Evolutionary conservation across 805 yeast genomes (phyloP), one percentile per base, ranked within the genome.

Genomic region (Kodamaea laetipori): DNA sequence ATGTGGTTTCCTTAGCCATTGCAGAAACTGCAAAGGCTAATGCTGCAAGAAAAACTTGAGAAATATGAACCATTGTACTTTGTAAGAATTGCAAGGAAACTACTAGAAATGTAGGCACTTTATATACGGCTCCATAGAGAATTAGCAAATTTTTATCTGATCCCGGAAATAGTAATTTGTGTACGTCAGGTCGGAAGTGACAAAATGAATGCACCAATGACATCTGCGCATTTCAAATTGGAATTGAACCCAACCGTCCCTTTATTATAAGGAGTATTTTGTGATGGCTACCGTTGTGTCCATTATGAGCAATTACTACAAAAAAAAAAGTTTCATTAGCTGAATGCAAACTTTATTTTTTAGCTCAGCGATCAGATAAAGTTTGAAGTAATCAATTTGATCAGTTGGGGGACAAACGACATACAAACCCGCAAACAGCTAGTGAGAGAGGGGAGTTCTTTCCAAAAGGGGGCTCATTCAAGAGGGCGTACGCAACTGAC

Each of bases 1-100:
- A 37, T 24, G 51, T n/a, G n/a, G n/a, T 49, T 12, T 48, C 60
- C 3, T 48, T 57, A 18, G 15, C 23, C n/a, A 16, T 32, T 6
- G 28, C 21, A 30, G 6, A 12, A 13, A 11, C 48, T 12, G 52
- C 39, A 10, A 51, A 13, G 26, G 31, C 38, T 6, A 26, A 24
- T 18, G 36, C 36, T 2, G 30, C n/a, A 4, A 35, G 11, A 17
- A 30, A 25, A 4, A 30, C 34, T 12, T 13, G 28, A 5, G 27
- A 24, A 24, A 44, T 3, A 27, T 37, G 32, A 26, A 43, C 46
- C 46, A 43, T 43, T 11, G 12, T 41, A 11, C 26, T 15, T 11
- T 21, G 24, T 21, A 8, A 6, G 24, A 6, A 21, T n/a, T 26
- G 13, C 17, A 4, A 10, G 31, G 31, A 21, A 25, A 12, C 19